Evolutionary conservation across 75 land plant species (phyloP).

Genomic region (Sequoiadendron giganteum): DNA sequence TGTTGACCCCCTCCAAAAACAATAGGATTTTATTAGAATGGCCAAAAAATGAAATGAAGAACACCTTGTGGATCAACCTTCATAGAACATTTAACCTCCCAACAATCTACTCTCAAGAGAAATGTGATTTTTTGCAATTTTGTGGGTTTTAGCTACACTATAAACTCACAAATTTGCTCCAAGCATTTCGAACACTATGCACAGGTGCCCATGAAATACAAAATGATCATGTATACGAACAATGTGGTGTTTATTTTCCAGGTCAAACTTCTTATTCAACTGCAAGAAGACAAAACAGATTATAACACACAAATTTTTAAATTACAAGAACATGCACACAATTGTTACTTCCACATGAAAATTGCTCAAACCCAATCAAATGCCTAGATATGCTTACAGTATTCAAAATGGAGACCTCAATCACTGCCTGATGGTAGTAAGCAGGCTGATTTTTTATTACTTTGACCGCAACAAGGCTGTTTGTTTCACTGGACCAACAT

Average conservation of each 20-base stretch:
- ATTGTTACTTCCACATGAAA: not conserved
- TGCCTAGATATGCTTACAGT: constrained; percentile 5
- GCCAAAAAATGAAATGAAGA: not conserved
- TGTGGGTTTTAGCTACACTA: not conserved
- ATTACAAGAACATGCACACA: constrained; percentile 1
- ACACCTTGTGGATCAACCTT: too few relatives aligned
- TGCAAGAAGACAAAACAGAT: constrained; percentile 22
- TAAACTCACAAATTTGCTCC: constrained; percentile 85
- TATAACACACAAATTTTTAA: not conserved
- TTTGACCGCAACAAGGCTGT: constrained; percentile 38
- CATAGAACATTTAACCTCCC: too few relatives aligned
- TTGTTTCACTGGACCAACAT: constrained; percentile 20
- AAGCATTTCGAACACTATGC: constrained; percentile 92
- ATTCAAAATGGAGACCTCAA: constrained; percentile 31
- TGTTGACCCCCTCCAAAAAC: not conserved
- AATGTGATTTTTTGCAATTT: not conserved
- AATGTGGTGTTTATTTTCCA: constrained; percentile 81
- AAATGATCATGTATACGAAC: constrained; percentile 94
- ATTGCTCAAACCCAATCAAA: not conserved
- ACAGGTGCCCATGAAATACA: constrained; percentile 67
- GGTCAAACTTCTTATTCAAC: constrained; percentile 81
- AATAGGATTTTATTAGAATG: not conserved
- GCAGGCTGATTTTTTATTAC: constrained; percentile 45
- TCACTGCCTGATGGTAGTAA: constrained; percentile 32
- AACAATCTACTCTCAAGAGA: too few relatives aligned